Evolutionary conservation across 2,329 filamentous ascomycete species (phyloP).

Genomic region (Cercospora sojina): DNA sequence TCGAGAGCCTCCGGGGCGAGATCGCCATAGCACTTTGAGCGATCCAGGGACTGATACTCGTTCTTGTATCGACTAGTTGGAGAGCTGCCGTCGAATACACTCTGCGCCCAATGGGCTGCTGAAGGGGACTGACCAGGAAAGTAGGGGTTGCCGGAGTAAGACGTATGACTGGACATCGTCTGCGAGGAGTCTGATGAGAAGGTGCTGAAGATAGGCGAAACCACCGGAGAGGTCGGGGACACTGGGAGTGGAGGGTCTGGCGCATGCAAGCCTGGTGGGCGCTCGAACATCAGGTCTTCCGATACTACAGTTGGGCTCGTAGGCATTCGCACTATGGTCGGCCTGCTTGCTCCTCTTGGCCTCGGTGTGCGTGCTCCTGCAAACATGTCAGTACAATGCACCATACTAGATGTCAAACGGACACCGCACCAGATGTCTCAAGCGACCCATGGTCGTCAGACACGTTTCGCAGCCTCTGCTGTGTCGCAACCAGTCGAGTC

Average conservation of each 20-base stretch:
- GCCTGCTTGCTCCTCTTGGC: conserved; percentile 17
- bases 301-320: conserved; percentile 20
- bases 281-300: conserved; percentile 10
- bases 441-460: not conserved
- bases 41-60: conserved; percentile 23
- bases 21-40: conserved; percentile 28
- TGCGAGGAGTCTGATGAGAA: conserved; percentile 46
- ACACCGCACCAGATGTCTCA: conserved; percentile 8
- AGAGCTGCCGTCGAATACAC: conserved; percentile 46
- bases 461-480: conserved; percentile 14
- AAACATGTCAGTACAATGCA: conserved; percentile 1
- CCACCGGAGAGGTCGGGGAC: conserved; percentile 32
- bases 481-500: conserved; percentile 16
- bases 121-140: conserved; percentile 16
- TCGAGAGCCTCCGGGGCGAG: conserved; percentile 26
- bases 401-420: not conserved
- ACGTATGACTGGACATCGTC: conserved; percentile 38
- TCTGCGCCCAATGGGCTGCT: conserved; percentile 44
- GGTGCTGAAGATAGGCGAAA: conserved; percentile 40
- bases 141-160: conserved; percentile 27
- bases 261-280: conserved; percentile 1
- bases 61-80: conserved; percentile 40
- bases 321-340: conserved; percentile 20
- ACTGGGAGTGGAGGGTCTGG: conserved; percentile 33
- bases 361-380: conserved; percentile 23